Conservation (phyloP, 23 red algal species). For the Gracilaria vermiculophylla region DNA sequence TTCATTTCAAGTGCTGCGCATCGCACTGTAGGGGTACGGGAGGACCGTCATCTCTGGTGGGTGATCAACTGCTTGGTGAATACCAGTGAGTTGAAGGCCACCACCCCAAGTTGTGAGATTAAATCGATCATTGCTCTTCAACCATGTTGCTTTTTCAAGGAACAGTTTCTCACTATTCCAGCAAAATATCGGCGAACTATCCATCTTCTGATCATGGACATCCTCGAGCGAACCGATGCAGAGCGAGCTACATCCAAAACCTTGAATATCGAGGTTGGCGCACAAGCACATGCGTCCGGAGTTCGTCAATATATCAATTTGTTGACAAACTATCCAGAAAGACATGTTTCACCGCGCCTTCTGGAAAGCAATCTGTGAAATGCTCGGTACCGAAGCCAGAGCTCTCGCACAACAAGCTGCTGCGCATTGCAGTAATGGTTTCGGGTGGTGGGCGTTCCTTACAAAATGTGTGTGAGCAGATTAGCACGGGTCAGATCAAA, state of each 20-base stretch:
- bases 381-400: not conserved
- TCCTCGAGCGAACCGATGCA: not conserved
- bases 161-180: not conserved
- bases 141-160: not conserved
- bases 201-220: not conserved
- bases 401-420: not conserved
- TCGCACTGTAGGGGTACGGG: too few species aligned
- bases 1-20: too few species aligned
- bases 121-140: not conserved
- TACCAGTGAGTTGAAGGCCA: too few species aligned
- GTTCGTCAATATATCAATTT: not conserved
- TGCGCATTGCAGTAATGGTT: conserved; percentile 78
- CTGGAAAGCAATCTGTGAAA: not conserved
- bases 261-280: not conserved
- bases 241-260: not conserved
- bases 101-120: not conserved
- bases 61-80: too few species aligned
- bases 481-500: conserved; percentile 23
- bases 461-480: conserved; percentile 73
- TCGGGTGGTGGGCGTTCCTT: conserved; percentile 93
- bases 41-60: too few species aligned
- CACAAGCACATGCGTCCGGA: not conserved
- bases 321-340: not conserved
- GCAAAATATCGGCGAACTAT: not conserved
- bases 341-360: not conserved